Base-by-base conservation (phyloP, 2,329 filamentous ascomycete species). In the Penicillium sp. region DNA sequence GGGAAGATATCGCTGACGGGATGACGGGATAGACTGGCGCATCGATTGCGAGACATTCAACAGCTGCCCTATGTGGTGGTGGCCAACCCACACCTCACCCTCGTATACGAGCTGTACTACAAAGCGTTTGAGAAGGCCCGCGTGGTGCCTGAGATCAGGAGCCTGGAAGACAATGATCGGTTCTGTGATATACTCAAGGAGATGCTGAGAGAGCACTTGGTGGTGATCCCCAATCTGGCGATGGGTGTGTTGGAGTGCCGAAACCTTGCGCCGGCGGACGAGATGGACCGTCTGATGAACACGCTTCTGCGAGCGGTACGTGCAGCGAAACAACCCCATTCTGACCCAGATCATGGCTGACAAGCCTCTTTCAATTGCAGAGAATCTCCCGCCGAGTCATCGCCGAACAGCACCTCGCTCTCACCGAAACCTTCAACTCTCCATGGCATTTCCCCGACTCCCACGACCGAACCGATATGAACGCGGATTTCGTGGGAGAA, bases 41-140 rank as follows among this genome's bases (percentile, higher is more conserved):
- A 99, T 75, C 89, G 94, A 32, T 87, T 99, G 59, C 90, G 95
- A 55, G 93, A 99, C 72, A 97, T 99, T 84, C 94, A 99, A 74
- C 92, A 90, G 59, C 81, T 99, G 39, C 94, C 94, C 16, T 99
- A 96, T 70, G 90, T 94, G 36, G 93, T 97, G 50, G 90, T 97
- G 45, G 92, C 90, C n/a, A 99, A 99, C 67, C 86, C 86, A 6
- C 91, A 99, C 72, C 89, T 99, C 58, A 91, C 89, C 69, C 87
- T 95, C 61, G 94, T 97, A 32, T 99, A 99, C 76, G 91, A 97
- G 71, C 82, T 97, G 6, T 99, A 99, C 79, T 96, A 97, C 76
- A 87, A 87, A 62, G 93, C 94, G n/a, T 99, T 99, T 66, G 94
- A 99, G 71, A 86, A 81, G 49, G 89, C 97, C 60, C 89, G 94